Percentiles rank a stretch among this genome's conserved stretches.
phyloP scores from a whole-genome alignment of 2,329 filamentous ascomycete genomes.

The Phyllosticta citribraziliensis region DNA sequence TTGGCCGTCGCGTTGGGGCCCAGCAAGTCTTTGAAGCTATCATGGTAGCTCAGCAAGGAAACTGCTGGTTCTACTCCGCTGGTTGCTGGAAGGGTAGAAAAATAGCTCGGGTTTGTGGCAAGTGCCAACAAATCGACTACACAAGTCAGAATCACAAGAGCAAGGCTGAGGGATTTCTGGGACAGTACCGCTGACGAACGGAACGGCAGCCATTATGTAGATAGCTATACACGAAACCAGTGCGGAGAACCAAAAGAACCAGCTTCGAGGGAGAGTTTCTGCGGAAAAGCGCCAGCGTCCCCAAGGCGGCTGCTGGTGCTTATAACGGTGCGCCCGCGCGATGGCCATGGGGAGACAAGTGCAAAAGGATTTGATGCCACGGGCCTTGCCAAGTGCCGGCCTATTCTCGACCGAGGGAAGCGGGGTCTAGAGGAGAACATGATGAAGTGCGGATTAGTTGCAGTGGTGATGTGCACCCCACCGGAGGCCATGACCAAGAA shows the following conservation, averaged over 20 bases:
- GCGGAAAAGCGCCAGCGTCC: neutral
- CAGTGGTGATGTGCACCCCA: neutral
- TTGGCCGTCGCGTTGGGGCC: constrained; percentile 23
- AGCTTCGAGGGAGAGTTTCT: neutral
- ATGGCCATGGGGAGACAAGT: neutral
- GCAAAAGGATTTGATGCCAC: neutral
- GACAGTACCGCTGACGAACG: neutral
- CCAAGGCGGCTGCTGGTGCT: neutral
- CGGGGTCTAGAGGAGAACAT: neutral
- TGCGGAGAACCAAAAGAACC: neutral
- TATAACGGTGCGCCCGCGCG: neutral
- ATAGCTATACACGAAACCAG: constrained; percentile 2
- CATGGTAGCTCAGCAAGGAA: constrained; percentile 28
- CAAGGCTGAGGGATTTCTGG: neutral
- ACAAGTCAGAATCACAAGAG: neutral
- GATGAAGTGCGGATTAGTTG: neutral
- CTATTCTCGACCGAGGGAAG: neutral
- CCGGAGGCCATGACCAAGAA: neutral
- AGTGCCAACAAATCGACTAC: constrained; percentile 23
- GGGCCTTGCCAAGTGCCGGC: neutral
- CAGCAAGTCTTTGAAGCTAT: constrained; percentile 23
- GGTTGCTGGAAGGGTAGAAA: constrained; percentile 19
- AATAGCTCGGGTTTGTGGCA: constrained; percentile 23
- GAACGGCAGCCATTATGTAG: constrained; percentile 1
- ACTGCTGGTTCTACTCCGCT: constrained; percentile 26